phyloP scores from a whole-genome alignment of 2,329 filamentous ascomycete species.

The Fusarium falciforme region DNA sequence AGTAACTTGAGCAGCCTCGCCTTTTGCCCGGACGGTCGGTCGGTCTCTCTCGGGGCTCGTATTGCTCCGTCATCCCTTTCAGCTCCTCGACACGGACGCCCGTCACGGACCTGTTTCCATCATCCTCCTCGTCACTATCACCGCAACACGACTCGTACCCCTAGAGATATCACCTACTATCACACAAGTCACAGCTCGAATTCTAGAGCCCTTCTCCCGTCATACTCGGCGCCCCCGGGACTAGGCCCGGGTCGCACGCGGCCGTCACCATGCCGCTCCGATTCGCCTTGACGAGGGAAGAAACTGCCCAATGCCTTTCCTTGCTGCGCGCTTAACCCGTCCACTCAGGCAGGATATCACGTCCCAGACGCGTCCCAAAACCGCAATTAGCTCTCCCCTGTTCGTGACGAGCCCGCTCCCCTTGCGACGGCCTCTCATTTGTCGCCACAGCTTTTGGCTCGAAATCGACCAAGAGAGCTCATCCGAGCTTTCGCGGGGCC shows the following conservation, averaged over 20 bases:
- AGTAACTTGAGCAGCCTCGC: constrained; percentile 6
- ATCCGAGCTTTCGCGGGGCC: constrained; percentile 23
- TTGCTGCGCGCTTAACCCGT: constrained; percentile 38
- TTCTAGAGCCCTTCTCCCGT: constrained; percentile 19
- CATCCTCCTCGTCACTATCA: constrained; percentile 13
- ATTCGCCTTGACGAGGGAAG: constrained; percentile 31
- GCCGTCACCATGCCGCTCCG: constrained; percentile 33
- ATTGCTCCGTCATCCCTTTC: constrained; percentile 19
- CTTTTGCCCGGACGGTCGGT: neutral
- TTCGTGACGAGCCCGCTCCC: constrained; percentile 24
- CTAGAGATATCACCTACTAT: constrained; percentile 10
- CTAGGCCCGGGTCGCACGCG: constrained; percentile 31
- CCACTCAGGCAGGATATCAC: constrained; percentile 31
- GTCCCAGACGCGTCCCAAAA: constrained; percentile 33
- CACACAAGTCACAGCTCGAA: neutral
- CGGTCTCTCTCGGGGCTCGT: constrained; percentile 1
- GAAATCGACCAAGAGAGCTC: neutral
- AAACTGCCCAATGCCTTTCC: constrained; percentile 19
- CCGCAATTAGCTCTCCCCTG: constrained; percentile 32
- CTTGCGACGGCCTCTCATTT: constrained; percentile 31
- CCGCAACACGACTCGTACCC: constrained; percentile 17
- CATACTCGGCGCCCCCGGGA: constrained; percentile 22
- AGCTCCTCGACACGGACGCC: neutral
- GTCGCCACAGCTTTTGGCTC: constrained; percentile 16
- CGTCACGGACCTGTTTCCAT: constrained; percentile 5